Base-by-base conservation (phyloP, 2,329 filamentous ascomycete species). In the Berkeleyomyces basicola region DNA sequence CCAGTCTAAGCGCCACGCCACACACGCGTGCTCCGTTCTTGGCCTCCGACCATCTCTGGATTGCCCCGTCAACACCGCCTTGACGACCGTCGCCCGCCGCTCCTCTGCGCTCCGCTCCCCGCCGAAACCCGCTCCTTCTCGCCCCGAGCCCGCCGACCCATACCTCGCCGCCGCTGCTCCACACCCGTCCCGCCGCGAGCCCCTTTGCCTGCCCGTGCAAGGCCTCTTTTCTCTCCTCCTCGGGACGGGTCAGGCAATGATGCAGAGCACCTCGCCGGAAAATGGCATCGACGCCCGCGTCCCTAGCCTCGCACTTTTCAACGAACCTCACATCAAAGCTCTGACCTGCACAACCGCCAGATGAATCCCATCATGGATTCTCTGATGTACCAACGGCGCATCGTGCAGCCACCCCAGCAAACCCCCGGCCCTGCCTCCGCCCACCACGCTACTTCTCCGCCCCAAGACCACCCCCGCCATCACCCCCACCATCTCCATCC, bases 281-380 rank as follows among this genome's bases (percentile, higher is more conserved):
- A 59, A 51, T 60, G 63, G 63, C 63, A 59, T 64, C 60, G 60
- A 64, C 55, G 60, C 63, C 63, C 61, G 57, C 59, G 44, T 64
- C 63, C 55, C 53, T 60, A 40, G 63, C 63, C 60, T 64, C 42
- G 58, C 31, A 46, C 16, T 53, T 36, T 53, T 53, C 16, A 31
- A 40, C n/a, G 36, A 44, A 40, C 51, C 40, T 59, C 31, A 40
- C 39, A 16, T 55, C 23, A 42, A 55, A 55, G 51, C 51, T 55
- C 51, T 55, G 51, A 55, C 51, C 51, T 55, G 10, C 10, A 55
- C 39, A 55, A 55, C 51, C 4, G 51, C 36, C 39, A 39, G 36
- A 14, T 63, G 51, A 49, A 42, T 42, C 51, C 31, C n/a, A 58
- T 16, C 46, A 64, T 64, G 63, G 63, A 64, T 31, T 46, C 63